Evolutionary conservation across 345 rosid genomes (phyloP), one percentile per base, ranked within the genome.

Genomic region (Salix suchowensis): DNA sequence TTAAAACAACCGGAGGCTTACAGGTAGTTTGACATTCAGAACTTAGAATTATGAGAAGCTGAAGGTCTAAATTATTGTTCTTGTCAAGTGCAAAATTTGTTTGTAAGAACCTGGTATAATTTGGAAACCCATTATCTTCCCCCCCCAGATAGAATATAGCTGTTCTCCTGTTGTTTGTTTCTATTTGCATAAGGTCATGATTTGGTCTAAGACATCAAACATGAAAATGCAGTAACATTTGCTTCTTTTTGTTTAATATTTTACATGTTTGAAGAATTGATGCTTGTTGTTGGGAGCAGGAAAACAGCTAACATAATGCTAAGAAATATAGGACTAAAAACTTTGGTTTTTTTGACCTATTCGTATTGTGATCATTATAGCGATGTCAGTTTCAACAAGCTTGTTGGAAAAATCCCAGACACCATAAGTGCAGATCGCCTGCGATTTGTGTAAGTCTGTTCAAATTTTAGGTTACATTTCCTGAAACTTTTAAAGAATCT

Each of bases 311-410:
- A n/a, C 28, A 58, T n/a, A n/a, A 58, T 58, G 62, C 28, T 4
- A 58, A 9, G 5, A 58, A 58, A 58, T 58, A 58, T 9, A n/a
- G 0, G 23, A n/a, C 23, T n/a, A 58, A 58, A n/a, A 9, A 8
- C 26, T n/a, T 58, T n/a, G 6, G 14, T 58, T 58, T 54, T 24
- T 58, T 23, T 62, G 61, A 50, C 68, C 37, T 62, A 30, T 26
- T 67, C 34, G 7, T 39, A 10, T 46, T 23, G 10, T 32, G 16
- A 14, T 40, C 40, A 6, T 79, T 74, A 11, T 78, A 89, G 92
- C 76, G 92, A 89, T 83, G 82, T 89, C 73, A 86, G 89, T 82
- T 89, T 81, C 81, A 89, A 89, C 82, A 83, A 80, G 79, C 69
- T 87, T 67, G 80, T 69, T 68, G 92, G 89, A 70, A 76, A 37